These are phyloP conservation scores for Tolypocladium paradoxum DNA, from an alignment of 2,329 filamentous ascomycete genomes.

Conservation along the genomic window DNA sequence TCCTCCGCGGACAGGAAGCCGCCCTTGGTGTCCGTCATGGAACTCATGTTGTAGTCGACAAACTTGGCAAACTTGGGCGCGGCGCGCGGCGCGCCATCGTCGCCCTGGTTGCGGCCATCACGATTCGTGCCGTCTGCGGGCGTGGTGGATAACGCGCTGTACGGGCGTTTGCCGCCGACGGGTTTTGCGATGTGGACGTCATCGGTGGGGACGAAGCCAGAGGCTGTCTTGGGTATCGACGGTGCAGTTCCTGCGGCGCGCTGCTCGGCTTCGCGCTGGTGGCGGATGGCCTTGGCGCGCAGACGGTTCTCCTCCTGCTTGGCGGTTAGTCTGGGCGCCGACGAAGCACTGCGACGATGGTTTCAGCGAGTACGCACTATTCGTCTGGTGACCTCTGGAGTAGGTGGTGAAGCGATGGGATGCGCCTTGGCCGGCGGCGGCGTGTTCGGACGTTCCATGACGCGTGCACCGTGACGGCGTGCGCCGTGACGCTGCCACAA, in stretches of 20 bases:
- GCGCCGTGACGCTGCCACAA: neutral
- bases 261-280: constrained; percentile 57
- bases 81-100: constrained; percentile 51
- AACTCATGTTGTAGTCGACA: constrained; percentile 95
- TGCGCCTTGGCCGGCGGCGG: constrained; percentile 27
- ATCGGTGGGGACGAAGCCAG: constrained; percentile 62
- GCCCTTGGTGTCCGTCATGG: constrained; percentile 96
- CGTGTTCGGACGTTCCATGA: constrained; percentile 37
- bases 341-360: neutral
- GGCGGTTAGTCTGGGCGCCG: neutral
- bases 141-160: constrained; percentile 47
- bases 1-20: constrained; percentile 87
- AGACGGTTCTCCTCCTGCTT: constrained; percentile 74
- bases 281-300: constrained; percentile 76
- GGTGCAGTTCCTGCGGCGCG: constrained; percentile 31
- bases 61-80: constrained; percentile 86
- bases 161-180: constrained; percentile 53
- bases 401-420: constrained; percentile 33
- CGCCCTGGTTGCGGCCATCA: constrained; percentile 47
- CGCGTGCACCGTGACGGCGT: neutral
- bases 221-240: constrained; percentile 38
- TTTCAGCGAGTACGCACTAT: constrained; percentile 32
- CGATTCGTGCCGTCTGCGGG: constrained; percentile 49
- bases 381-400: constrained; percentile 42
- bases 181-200: constrained; percentile 44